Evolutionary conservation across 2,329 filamentous ascomycete species (phyloP).

Genomic region (Xylariaceae sp.): DNA sequence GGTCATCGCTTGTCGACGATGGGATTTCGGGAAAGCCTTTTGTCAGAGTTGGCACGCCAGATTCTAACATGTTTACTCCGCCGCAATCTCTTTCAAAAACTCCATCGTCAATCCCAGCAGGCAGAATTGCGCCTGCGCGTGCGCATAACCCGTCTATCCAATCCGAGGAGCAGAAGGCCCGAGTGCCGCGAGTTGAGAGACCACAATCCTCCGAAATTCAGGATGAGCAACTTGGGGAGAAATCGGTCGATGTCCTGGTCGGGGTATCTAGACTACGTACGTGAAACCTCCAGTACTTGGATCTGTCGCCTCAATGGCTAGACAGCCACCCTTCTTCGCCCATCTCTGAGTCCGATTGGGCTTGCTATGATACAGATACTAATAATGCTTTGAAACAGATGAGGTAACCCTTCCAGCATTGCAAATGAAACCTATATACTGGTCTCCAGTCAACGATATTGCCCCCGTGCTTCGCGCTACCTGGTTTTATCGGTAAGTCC

Average conservation of each 20-base stretch:
- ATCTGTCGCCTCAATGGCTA: background rate
- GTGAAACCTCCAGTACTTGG: constrained; percentile 2
- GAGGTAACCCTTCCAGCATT: constrained; percentile 76
- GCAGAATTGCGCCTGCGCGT: background rate
- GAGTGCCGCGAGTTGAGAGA: constrained; percentile 11
- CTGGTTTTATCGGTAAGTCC: constrained; percentile 78
- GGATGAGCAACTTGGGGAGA: constrained; percentile 19
- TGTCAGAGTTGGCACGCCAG: constrained; percentile 40
- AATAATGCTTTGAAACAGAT: constrained; percentile 35
- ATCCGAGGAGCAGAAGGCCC: constrained; percentile 23
- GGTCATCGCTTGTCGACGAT: constrained; percentile 36
- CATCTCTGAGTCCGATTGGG: background rate
- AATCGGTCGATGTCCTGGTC: constrained; percentile 63
- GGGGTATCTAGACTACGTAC: constrained; percentile 74
- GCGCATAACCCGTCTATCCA: constrained; percentile 9
- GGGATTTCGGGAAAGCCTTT: constrained; percentile 54
- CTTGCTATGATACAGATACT: constrained; percentile 1
- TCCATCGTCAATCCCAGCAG: constrained; percentile 11
- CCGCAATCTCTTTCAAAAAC: constrained; percentile 27
- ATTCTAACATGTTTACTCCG: constrained; percentile 27
- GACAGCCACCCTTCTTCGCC: background rate
- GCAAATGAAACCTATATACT: constrained; percentile 95
- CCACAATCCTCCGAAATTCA: constrained; percentile 21
- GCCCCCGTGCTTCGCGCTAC: constrained; percentile 78
- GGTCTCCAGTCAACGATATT: constrained; percentile 88